Evolutionary conservation across 495 filamentous ascomycete genomes (phyloP), one percentile per base, ranked within the genome.

Genomic region (Neurospora pannonica): DNA sequence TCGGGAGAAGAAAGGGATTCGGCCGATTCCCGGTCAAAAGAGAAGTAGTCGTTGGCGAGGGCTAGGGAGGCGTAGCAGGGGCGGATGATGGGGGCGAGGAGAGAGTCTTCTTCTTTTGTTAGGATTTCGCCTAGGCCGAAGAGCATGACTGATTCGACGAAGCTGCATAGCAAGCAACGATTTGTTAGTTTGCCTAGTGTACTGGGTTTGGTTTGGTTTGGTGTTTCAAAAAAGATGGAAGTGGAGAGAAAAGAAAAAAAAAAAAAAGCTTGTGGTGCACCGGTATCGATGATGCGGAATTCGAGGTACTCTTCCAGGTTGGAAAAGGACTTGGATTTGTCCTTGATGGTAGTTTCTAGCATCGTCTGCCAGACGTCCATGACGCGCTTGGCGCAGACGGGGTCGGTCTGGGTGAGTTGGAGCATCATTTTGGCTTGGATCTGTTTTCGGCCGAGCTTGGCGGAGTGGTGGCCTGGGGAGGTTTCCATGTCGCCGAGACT

Each of bases 291-390:
- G 5, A 24, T 28, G 4, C 74, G 19, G n/a, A 70, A 70, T 17
- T 75, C 39, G n/a, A 75, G 54, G 31, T 75, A 75, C 0, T 75
- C 71, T 4, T 75, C 74, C 10, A 75, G 15, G 31, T 70, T 38
- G 1, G 21, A 6, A 11, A 69, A 54, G 9, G 38, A 71, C 7
- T 28, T 34, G 4, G 17, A 6, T 2, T 24, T 36, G 0, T 17
- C 10, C 2, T 31, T 70, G 8, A 15, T n/a, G 40, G 72, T 73
- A 11, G 72, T 70, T 21, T 60, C 40, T 10, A 73, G 72, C 72
- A 70, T 73, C 17, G 36, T 38, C 17, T 70, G 60, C 54, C 72
- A 73, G 19, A 37, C 8, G 6, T 3, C n/a, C 34, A 70, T 3
- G 31, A 39, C 11, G 10, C 21, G 11, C 31, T n/a, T 42, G n/a